Conservation (phyloP, 2,329 filamentous ascomycete genomes). For the Epichloe gansuensis region DNA sequence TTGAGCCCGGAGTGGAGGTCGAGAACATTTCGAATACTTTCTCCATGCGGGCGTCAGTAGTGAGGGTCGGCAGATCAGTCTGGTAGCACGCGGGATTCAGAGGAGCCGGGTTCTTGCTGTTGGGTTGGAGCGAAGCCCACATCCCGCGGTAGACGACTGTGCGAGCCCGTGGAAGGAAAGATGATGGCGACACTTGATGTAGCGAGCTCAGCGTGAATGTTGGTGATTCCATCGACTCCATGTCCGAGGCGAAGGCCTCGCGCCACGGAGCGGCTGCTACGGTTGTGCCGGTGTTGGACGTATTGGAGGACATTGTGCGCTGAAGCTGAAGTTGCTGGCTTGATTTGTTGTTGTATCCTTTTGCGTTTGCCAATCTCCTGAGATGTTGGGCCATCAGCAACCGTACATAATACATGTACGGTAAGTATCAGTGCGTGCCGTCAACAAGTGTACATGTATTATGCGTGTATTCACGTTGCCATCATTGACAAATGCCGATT, state of each 20-base stretch:
- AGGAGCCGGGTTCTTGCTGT: slow-evolving; percentile 59
- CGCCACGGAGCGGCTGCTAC: slow-evolving; percentile 38
- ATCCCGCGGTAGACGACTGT: slow-evolving; percentile 79
- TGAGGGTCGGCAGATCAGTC: slow-evolving; percentile 70
- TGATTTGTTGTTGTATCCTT: slow-evolving; percentile 1
- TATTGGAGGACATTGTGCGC: slow-evolving; percentile 14
- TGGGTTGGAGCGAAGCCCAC: slow-evolving; percentile 60
- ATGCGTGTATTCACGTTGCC: too few relatives aligned
- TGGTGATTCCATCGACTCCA: slow-evolving; percentile 33
- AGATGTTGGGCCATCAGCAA: background rate
- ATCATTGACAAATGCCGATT: background rate
- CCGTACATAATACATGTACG: too few relatives aligned
- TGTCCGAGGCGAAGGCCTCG: slow-evolving; percentile 35
- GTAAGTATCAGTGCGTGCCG: background rate
- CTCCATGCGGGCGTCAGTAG: slow-evolving; percentile 78
- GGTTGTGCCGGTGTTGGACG: background rate
- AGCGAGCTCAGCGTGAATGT: slow-evolving; percentile 40
- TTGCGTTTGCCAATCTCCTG: background rate
- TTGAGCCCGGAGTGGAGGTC: slow-evolving; percentile 25
- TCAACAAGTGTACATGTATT: background rate
- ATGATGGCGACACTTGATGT: slow-evolving; percentile 21
- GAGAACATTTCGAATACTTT: slow-evolving; percentile 60
- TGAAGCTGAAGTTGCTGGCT: slow-evolving; percentile 16
- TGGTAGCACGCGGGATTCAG: slow-evolving; percentile 57
- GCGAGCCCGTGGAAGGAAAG: slow-evolving; percentile 45